Evolutionary conservation across 306 rosid species (phyloP), one percentile per base, ranked within the genome.

Genomic region (Cucurbita maxima): DNA sequence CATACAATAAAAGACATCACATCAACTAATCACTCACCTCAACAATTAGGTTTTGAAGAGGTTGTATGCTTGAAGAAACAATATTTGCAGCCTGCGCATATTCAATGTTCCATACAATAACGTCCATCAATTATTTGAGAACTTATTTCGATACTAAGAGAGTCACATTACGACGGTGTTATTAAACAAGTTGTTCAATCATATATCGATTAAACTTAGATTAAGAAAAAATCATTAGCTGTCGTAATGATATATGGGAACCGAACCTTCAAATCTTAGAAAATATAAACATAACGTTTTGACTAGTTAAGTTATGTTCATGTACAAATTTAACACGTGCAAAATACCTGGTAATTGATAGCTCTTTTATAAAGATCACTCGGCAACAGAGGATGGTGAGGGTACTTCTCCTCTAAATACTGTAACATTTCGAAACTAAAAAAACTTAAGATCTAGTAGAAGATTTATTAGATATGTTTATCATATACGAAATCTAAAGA

Each of bases 371-470:
- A 74, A 71, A 86, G 79, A 81, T 88, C 89, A 51, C 5, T 30
- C 74, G 96, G 98, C 56, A 92, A 82, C 52, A 92, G 71, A 8
- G 93, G 91, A 80, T 77, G 86, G 19, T 83, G 84, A n/a, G 96
- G 88, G 82, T 83, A 92, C 84, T 92, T 92, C 34, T 86, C 91
- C 19, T 92, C 98, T 82, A 92, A 79, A 83, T 88, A 88, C 98
- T 90, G 84, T 44, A 30, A 30, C 2, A 30, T 30, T 30, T 30
- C 34, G 4, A 30, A 30, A 30, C 34, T 30, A 3, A 3, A 30
- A 30, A 30, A 30, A 30, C 34, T 30, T 30, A 30, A 30, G 34
- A 30, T 30, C 34, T 0, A 30, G 4, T 30, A 30, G 34, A 30
- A 30, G 34, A 30, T 30, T 8, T 8, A 43, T 22, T 58, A 25